Evolutionary conservation across 257 asterid species (phyloP).

Genomic region (Przewalskia tangutica): DNA sequence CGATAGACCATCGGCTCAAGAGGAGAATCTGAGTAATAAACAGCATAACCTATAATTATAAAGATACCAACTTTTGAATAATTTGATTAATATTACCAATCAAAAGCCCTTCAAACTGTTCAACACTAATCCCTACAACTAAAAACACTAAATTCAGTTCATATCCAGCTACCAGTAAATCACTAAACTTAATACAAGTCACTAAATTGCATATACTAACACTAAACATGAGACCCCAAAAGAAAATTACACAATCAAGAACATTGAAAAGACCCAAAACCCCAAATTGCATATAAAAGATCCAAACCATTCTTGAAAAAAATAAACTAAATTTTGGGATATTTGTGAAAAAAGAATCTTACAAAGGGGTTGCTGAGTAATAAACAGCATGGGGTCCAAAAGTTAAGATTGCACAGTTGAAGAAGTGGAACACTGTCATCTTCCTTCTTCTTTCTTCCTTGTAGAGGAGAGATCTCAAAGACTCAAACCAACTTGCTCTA

Average conservation of each 20-base stretch:
- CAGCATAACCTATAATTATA: conserved; percentile 4
- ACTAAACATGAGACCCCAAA: background rate
- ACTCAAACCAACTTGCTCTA: background rate
- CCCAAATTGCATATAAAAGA: background rate
- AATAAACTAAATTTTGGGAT: background rate
- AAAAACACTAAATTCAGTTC: background rate
- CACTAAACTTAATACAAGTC: background rate
- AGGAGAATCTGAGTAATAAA: conserved; percentile 32
- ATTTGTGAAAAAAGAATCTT: background rate
- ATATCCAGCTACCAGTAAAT: background rate
- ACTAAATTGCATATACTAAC: background rate
- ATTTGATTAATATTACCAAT: background rate
- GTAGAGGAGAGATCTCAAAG: background rate
- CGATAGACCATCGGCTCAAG: too few species aligned
- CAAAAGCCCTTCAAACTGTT: background rate
- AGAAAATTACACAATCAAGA: background rate
- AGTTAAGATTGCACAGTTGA: conserved; percentile 94
- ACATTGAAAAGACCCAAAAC: background rate
- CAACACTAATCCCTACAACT: background rate
- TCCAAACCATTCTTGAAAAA: background rate
- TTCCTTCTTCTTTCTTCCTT: conserved; percentile 1
- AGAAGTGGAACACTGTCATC: conserved; percentile 92
- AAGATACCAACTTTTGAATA: background rate
- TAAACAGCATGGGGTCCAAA: conserved; percentile 98
- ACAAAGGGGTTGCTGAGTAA: conserved; percentile 98